Evolutionary conservation across 768 basidiomycete genomes (phyloP).

Genomic region (Auricularia heimuer): DNA sequence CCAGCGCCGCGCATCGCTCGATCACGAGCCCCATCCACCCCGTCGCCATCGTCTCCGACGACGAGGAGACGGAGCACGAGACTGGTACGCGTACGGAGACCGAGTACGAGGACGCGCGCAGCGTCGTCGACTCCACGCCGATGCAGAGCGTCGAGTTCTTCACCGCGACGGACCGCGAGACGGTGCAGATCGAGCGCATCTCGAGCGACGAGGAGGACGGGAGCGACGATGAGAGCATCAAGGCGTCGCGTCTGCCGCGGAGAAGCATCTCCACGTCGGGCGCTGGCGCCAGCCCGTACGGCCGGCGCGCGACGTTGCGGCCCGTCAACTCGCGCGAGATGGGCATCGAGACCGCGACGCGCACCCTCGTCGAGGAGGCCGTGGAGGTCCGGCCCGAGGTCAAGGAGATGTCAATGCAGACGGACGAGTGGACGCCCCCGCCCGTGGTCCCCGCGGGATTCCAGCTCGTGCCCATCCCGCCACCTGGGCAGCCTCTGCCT

Average conservation of each 20-base stretch:
- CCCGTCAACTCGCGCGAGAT: slow-evolving; percentile 19
- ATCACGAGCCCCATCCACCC: slow-evolving; percentile 11
- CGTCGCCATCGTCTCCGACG: slow-evolving; percentile 33
- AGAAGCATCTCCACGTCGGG: slow-evolving; percentile 16
- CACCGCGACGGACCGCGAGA: slow-evolving; percentile 7
- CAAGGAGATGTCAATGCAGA: slow-evolving; percentile 71
- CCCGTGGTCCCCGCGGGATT: slow-evolving; percentile 17
- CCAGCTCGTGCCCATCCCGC: slow-evolving; percentile 24
- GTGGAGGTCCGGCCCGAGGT: slow-evolving; percentile 35
- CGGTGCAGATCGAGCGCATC: slow-evolving; percentile 9
- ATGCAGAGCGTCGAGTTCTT: slow-evolving; percentile 6
- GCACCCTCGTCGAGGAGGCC: slow-evolving; percentile 2
- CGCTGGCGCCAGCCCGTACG: slow-evolving; percentile 15
- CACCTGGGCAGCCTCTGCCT: slow-evolving; percentile 23
- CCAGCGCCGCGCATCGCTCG: neutral
- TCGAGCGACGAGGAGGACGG: slow-evolving; percentile 26
- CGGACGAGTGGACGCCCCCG: slow-evolving; percentile 58
- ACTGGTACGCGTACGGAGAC: slow-evolving; percentile 61
- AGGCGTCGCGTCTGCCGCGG: slow-evolving; percentile 41
- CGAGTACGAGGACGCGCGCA: slow-evolving; percentile 67
- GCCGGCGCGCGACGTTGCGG: slow-evolving; percentile 14
- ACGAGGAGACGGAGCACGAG: slow-evolving; percentile 35
- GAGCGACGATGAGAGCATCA: slow-evolving; percentile 64
- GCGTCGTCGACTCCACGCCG: slow-evolving; percentile 6
- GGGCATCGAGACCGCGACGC: neutral